These are phyloP conservation scores for Basipetospora chlamydospora DNA, from an alignment of 2,329 filamentous ascomycete species.

Conservation along the genomic window DNA sequence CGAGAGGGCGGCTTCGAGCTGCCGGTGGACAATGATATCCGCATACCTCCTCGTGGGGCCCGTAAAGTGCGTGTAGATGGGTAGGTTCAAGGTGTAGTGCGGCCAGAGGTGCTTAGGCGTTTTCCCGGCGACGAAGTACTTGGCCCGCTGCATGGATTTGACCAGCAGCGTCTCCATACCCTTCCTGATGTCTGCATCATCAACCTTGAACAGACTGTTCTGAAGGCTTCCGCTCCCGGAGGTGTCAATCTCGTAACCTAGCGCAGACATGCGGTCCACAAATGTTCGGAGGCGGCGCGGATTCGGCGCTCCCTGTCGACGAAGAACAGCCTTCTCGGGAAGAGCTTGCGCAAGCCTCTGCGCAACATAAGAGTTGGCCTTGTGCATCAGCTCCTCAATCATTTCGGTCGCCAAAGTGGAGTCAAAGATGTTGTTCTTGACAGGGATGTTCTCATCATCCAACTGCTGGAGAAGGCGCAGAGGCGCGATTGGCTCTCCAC, in stretches of 20 bases:
- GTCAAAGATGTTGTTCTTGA: constrained; percentile 92
- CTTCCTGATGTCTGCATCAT: constrained; percentile 80
- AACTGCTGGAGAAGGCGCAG: constrained; percentile 84
- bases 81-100: constrained; percentile 86
- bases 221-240: constrained; percentile 82
- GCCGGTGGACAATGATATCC: constrained; percentile 88
- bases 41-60: constrained; percentile 89
- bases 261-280: constrained; percentile 78
- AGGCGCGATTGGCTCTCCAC: constrained; percentile 64
- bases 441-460: constrained; percentile 94
- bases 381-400: constrained; percentile 88
- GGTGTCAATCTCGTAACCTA: constrained; percentile 81
- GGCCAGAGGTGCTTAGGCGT: constrained; percentile 61
- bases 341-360: constrained; percentile 66
- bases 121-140: constrained; percentile 82
- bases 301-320: constrained; percentile 75
- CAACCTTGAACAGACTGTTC: constrained; percentile 87
- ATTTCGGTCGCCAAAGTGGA: constrained; percentile 80
- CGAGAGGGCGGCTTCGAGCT: constrained; percentile 76
- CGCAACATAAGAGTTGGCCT: constrained; percentile 79
- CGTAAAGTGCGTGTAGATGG: constrained; percentile 94
- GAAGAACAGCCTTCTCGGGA: constrained; percentile 84
- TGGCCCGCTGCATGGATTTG: constrained; percentile 92
- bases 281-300: constrained; percentile 79
- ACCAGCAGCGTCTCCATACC: constrained; percentile 93